Evolutionary conservation across 2,329 filamentous ascomycete genomes (phyloP).

Genomic region (Trichoderma atrobrunneum): DNA sequence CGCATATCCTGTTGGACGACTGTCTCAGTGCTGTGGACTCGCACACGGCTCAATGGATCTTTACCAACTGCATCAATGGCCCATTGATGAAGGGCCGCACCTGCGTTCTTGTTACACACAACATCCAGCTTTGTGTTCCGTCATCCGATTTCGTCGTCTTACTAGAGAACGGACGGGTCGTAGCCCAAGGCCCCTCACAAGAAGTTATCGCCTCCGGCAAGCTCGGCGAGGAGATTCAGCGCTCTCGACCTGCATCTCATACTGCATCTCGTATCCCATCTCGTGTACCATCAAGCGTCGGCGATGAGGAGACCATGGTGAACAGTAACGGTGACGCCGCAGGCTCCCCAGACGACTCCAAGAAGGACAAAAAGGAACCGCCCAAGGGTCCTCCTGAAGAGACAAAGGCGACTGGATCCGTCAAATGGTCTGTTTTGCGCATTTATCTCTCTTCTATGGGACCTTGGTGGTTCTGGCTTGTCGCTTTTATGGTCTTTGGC

Average conservation of each 20-base stretch:
- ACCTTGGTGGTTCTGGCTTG: constrained; percentile 91
- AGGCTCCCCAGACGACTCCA: constrained; percentile 46
- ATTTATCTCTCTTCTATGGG: constrained; percentile 91
- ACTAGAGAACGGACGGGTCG: constrained; percentile 81
- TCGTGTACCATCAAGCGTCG: constrained; percentile 71
- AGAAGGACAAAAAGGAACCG: constrained; percentile 44
- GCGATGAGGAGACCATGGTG: constrained; percentile 60
- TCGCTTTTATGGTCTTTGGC: constrained; percentile 71
- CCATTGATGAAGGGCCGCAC: constrained; percentile 85
- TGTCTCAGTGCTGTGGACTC: constrained; percentile 96
- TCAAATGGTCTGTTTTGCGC: constrained; percentile 81
- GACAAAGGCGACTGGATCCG: constrained; percentile 77
- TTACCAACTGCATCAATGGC: constrained; percentile 86
- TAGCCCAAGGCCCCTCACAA: constrained; percentile 70
- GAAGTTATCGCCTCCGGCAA: constrained; percentile 84
- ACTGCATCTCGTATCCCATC: constrained; percentile 72
- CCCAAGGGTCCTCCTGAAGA: constrained; percentile 63
- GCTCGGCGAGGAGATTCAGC: constrained; percentile 80
- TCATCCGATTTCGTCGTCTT: constrained; percentile 77
- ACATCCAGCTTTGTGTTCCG: constrained; percentile 82
- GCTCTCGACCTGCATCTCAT: constrained; percentile 66
- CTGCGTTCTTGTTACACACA: constrained; percentile 94
- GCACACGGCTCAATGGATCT: constrained; percentile 97
- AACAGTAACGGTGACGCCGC: constrained; percentile 47
- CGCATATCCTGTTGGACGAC: constrained; percentile 88